Percentiles rank a stretch among this genome's conserved stretches.
Evolutionary conservation across 805 yeast genomes (phyloP).

Genomic region (Ogataea philodendri): DNA sequence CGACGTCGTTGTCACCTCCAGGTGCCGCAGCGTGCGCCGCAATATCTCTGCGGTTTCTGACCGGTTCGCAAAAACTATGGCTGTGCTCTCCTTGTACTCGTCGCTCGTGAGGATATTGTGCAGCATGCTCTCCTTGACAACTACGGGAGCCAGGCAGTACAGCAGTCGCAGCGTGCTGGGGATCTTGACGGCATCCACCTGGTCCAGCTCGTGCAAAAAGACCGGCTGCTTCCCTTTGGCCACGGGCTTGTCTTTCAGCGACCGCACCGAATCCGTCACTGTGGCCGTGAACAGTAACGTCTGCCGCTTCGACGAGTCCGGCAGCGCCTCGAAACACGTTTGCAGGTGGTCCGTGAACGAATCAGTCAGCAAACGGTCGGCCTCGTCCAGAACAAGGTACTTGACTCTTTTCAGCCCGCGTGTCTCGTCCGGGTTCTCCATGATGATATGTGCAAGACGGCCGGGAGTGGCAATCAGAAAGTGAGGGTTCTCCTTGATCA

Average conservation of each 20-base stretch:
- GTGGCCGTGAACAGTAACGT: constrained; percentile 94
- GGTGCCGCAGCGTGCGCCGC: constrained; percentile 66
- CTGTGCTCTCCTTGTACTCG: constrained; percentile 62
- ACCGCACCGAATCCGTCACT: constrained; percentile 85
- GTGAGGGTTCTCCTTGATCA: constrained; percentile 82
- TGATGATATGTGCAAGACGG: constrained; percentile 82
- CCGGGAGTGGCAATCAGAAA: constrained; percentile 98
- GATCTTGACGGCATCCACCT: constrained; percentile 71
- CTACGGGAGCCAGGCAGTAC: constrained; percentile 78
- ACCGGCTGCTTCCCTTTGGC: constrained; percentile 56
- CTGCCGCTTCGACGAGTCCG: constrained; percentile 72
- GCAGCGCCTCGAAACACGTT: constrained; percentile 68
- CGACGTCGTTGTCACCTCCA: constrained; percentile 82
- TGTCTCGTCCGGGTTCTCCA: constrained; percentile 85
- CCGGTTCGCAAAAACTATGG: constrained; percentile 87
- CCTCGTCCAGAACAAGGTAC: constrained; percentile 90
- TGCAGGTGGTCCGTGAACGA: constrained; percentile 80
- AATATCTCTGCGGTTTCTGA: constrained; percentile 87
- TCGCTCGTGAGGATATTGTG: constrained; percentile 64
- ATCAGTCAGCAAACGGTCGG: constrained; percentile 83
- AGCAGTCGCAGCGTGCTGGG: constrained; percentile 67
- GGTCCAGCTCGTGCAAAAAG: constrained; percentile 72
- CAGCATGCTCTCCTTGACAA: constrained; percentile 87
- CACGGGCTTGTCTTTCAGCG: constrained; percentile 62
- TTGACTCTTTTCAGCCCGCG: constrained; percentile 75